Percentiles rank a stretch among this genome's conserved stretches.
Conservation (phyloP, 2,329 filamentous ascomycete species). For the Talaromyces rugulosus region DNA sequence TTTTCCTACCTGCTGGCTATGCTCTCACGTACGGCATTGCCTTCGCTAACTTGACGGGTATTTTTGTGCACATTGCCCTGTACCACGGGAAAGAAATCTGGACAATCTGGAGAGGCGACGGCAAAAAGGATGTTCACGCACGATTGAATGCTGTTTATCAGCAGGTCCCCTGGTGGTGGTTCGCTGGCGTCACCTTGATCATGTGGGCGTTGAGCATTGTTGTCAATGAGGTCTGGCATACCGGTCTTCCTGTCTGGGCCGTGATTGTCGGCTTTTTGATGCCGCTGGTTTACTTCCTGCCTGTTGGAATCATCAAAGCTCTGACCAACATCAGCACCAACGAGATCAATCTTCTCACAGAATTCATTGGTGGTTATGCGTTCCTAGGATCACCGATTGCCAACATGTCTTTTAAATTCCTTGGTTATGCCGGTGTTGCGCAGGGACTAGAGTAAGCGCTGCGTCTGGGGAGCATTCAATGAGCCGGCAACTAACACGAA, state of each 20-base stretch:
- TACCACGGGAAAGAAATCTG: slow-evolving; percentile 36
- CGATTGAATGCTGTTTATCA: slow-evolving; percentile 41
- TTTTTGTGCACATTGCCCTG: slow-evolving; percentile 35
- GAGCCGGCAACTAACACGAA: background rate
- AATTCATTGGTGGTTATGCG: slow-evolving; percentile 48
- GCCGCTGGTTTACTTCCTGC: slow-evolving; percentile 44
- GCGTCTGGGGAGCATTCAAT: background rate
- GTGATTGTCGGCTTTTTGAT: slow-evolving; percentile 43
- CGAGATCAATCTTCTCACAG: slow-evolving; percentile 44
- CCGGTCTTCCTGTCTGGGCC: slow-evolving; percentile 43
- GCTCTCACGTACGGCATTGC: slow-evolving; percentile 55
- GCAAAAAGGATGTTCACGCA: slow-evolving; percentile 39
- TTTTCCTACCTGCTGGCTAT: slow-evolving; percentile 61
- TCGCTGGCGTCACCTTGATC: slow-evolving; percentile 32
- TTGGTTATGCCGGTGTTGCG: slow-evolving; percentile 63
- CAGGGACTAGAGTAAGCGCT: slow-evolving; percentile 50
- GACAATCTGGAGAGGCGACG: slow-evolving; percentile 30
- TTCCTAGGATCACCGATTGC: slow-evolving; percentile 45
- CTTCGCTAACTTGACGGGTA: slow-evolving; percentile 63
- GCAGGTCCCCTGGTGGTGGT: slow-evolving; percentile 46
- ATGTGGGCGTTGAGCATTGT: slow-evolving; percentile 36
- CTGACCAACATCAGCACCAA: slow-evolving; percentile 49
- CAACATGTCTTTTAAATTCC: slow-evolving; percentile 66
- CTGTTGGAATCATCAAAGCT: slow-evolving; percentile 46
- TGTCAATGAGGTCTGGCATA: slow-evolving; percentile 41